Base-by-base conservation (phyloP, 345 rosid genomes). In the Limnanthes douglasii region DNA sequence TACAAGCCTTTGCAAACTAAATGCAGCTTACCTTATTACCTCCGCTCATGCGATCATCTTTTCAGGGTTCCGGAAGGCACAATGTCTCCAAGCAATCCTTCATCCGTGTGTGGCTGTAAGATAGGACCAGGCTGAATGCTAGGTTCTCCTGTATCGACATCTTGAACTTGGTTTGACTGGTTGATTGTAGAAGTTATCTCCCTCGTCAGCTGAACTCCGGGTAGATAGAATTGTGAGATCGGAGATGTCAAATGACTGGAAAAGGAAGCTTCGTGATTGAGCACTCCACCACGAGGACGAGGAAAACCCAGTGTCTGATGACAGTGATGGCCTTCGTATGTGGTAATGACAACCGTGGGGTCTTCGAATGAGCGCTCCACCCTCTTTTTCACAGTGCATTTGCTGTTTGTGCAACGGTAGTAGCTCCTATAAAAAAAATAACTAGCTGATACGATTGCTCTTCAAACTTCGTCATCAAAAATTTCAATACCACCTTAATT, bases 271-370 rank as follows among this genome's bases (percentile, higher is more conserved):
- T 71, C 79, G 19, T 68, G 77, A 26, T 46, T 31, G 51, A 71
- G 60, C 60, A 75, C 29, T 37, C 86, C 83, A 1, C 94, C 90
- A 0, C 62, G 56, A 9, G 80, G 94, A 14, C 90, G 68, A 9
- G 80, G 94, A 59, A 73, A 79, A 23, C 94, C 92, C 17, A 70
- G 61, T 3, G 81, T 68, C 4, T 79, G 98, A 41, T 90, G 98
- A 29, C 95, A 83, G 56, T 90, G 98, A 43, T 90, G 98, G 35
- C 98, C 98, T 66, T 90, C 98, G 36, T 90, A 90, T 18, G 98
- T 90, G 7, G 98, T 90, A 28, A 90, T 80, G 18, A 90, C 95
- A 18, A 51, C 41, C 2, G 86, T 42, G 24, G 94, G 79, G 61
- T 90, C 95, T 24, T 79, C 86, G 0, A 77, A 76, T 12, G 95